These are phyloP conservation scores for Pleodorina starrii DNA, from an alignment of 139 green algal genomes.

Conservation along the genomic window DNA sequence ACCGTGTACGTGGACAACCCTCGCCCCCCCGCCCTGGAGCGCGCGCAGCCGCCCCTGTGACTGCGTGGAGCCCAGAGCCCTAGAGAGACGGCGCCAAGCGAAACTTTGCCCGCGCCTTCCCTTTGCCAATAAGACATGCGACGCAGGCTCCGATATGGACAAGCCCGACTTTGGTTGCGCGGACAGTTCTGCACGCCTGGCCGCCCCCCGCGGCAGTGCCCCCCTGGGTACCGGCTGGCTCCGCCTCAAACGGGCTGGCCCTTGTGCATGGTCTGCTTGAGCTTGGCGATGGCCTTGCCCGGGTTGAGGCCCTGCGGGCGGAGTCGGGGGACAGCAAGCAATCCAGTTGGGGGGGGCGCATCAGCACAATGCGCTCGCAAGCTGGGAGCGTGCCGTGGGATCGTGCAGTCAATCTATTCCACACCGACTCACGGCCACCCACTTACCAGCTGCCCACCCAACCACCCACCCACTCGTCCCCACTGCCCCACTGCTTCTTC, in stretches of 20 bases:
- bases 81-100: too few relatives aligned
- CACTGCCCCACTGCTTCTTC: not conserved
- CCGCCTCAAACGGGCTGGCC: slow-evolving; percentile 65
- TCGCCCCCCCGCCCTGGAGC: too few relatives aligned
- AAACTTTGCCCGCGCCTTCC: too few relatives aligned
- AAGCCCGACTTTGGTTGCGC: too few relatives aligned
- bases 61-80: too few relatives aligned
- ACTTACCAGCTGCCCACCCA: not conserved
- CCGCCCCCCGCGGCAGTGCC: too few relatives aligned
- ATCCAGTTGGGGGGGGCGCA: not conserved
- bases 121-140: too few relatives aligned
- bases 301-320: slow-evolving; percentile 90
- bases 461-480: not conserved
- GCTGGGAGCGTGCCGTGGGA: not conserved
- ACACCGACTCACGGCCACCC: not conserved
- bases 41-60: too few relatives aligned
- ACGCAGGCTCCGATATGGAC: too few relatives aligned
- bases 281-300: slow-evolving; percentile 96
- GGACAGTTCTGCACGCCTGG: too few relatives aligned
- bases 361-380: not conserved
- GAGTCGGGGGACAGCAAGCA: not conserved
- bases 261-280: slow-evolving; percentile 92
- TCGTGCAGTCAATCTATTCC: not conserved
- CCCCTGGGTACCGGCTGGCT: too few relatives aligned
- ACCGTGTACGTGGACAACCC: too few relatives aligned